Evolutionary conservation across 2,329 filamentous ascomycete genomes (phyloP).

Genomic region (Apiospora marii): DNA sequence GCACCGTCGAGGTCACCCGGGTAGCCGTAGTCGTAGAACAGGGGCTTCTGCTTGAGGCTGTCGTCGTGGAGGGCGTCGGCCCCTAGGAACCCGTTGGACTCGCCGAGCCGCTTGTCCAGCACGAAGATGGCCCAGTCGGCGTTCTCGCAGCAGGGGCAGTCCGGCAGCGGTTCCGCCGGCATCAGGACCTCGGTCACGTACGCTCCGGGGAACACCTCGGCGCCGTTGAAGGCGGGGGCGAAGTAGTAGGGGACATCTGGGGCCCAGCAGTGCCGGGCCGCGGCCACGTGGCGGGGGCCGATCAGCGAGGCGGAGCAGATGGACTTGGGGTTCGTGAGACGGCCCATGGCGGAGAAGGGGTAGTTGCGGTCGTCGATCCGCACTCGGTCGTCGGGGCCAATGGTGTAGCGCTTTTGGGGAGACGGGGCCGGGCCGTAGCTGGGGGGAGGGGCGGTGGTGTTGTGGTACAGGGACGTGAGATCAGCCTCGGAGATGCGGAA

Average conservation of each 20-base stretch:
- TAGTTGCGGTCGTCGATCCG: background rate
- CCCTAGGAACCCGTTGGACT: background rate
- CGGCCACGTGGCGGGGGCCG: slow-evolving; percentile 16
- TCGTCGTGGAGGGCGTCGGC: background rate
- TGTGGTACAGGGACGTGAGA: background rate
- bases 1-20: slow-evolving; percentile 24
- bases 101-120: background rate
- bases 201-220: background rate
- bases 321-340: background rate
- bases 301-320: slow-evolving; percentile 8
- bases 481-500: background rate
- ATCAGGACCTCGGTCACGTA: background rate
- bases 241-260: background rate
- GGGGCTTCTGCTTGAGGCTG: background rate
- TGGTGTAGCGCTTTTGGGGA: background rate
- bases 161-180: background rate
- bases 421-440: background rate
- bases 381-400: slow-evolving; percentile 16
- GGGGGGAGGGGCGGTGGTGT: background rate
- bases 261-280: background rate
- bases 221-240: slow-evolving; percentile 2
- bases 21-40: slow-evolving; percentile 26
- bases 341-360: slow-evolving; percentile 12
- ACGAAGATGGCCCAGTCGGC: slow-evolving; percentile 18
- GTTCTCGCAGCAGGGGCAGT: background rate